Evolutionary conservation across 2,329 filamentous ascomycete genomes (phyloP).

Genomic region (Apiospora rasikravindrae): DNA sequence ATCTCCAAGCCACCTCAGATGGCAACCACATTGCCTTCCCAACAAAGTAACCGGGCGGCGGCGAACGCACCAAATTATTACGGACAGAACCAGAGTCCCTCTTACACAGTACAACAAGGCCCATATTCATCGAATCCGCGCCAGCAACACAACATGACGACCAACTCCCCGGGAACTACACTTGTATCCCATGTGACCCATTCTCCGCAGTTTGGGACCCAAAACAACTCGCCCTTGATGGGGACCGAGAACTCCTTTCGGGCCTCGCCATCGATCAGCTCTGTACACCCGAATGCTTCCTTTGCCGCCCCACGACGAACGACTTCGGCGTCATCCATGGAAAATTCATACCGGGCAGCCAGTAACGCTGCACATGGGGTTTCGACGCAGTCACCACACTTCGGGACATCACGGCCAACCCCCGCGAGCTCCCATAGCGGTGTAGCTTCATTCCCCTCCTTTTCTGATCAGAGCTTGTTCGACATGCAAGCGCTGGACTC

Average conservation of each 20-base stretch:
- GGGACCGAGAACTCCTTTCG: constrained; percentile 39
- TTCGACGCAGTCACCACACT: constrained; percentile 39
- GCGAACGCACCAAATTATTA: constrained; percentile 38
- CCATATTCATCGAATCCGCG: constrained; percentile 37
- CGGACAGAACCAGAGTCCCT: constrained; percentile 34
- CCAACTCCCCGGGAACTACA: constrained; percentile 35
- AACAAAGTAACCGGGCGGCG: constrained; percentile 33
- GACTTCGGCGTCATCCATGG: constrained; percentile 38
- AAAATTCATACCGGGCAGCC: constrained; percentile 35
- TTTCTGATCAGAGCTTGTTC: constrained; percentile 36
- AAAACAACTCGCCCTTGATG: constrained; percentile 40
- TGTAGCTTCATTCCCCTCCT: constrained; percentile 35
- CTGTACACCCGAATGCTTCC: constrained; percentile 33
- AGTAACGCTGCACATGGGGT: constrained; percentile 32
- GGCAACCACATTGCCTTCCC: constrained; percentile 33
- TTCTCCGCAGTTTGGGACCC: constrained; percentile 39
- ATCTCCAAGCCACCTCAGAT: constrained; percentile 37
- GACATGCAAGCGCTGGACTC: constrained; percentile 37
- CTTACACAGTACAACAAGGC: constrained; percentile 36
- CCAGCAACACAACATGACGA: constrained; percentile 36
- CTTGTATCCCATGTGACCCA: constrained; percentile 40
- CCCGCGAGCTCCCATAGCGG: constrained; percentile 36
- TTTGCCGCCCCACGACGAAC: constrained; percentile 37
- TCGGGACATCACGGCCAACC: constrained; percentile 34
- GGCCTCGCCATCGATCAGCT: constrained; percentile 36